Conservation (phyloP, 352 stramenopile genomes). For the Aphanomyces astaci region DNA sequence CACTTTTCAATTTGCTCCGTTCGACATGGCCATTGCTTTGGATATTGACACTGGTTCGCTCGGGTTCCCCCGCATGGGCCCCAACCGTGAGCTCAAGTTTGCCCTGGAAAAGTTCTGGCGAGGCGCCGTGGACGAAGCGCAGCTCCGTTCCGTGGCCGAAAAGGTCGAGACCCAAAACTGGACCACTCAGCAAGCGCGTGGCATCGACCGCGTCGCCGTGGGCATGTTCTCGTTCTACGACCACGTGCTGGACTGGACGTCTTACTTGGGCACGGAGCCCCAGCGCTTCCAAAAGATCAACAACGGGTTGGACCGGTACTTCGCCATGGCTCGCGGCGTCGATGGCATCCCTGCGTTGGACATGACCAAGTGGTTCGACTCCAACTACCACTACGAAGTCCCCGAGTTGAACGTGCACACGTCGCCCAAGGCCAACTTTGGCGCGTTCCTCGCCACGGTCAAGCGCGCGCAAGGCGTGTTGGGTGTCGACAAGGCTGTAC, state of each 20-base stretch:
- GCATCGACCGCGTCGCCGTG: conserved; percentile 72
- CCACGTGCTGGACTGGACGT: conserved; percentile 85
- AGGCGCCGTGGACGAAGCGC: conserved; percentile 65
- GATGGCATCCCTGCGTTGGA: conserved; percentile 86
- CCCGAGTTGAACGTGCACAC: conserved; percentile 79
- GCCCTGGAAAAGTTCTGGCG: conserved; percentile 91
- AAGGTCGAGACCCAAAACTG: conserved; percentile 80
- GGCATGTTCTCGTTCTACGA: conserved; percentile 90
- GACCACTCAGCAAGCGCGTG: conserved; percentile 68
- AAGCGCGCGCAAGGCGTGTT: conserved; percentile 72
- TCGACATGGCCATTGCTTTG: neutral
- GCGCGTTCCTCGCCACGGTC: conserved; percentile 52
- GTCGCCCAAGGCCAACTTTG: conserved; percentile 72
- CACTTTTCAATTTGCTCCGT: conserved; percentile 18
- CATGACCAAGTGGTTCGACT: conserved; percentile 94
- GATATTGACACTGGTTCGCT: conserved; percentile 69
- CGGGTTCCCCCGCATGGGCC: conserved; percentile 88
- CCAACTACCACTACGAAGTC: conserved; percentile 94
- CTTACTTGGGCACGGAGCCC: conserved; percentile 68
- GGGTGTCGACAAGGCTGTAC: conserved; percentile 74
- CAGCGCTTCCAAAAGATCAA: conserved; percentile 66
- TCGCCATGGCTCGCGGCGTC: conserved; percentile 85
- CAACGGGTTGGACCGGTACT: conserved; percentile 66
- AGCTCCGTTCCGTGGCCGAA: conserved; percentile 67
- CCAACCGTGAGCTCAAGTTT: conserved; percentile 92